Conservation (phyloP, 352 stramenopile species). For the Ophiocytium majus region DNA sequence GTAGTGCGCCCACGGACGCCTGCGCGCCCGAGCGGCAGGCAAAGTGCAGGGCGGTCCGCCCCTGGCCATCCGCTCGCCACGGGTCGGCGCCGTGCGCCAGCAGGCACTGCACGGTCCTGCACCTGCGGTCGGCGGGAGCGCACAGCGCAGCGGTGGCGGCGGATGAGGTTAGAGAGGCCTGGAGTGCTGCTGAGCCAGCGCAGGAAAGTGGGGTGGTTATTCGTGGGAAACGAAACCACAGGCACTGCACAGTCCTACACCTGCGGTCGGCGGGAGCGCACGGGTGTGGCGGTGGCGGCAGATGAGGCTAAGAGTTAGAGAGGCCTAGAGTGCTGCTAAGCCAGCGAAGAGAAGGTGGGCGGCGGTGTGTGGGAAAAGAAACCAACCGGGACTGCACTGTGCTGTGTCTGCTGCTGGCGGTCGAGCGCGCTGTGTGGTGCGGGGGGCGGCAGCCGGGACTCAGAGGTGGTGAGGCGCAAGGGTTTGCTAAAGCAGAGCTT, state of each 20-base stretch:
- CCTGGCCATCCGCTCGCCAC: background rate
- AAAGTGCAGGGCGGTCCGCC: background rate
- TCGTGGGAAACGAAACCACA: no score
- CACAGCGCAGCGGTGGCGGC: background rate
- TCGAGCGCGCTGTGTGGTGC: no score
- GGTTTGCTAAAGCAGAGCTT: no score
- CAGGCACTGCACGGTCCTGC: conserved; percentile 18
- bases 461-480: no score
- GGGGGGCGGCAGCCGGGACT: no score
- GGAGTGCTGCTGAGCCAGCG: no score
- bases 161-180: no score
- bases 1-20: background rate
- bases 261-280: background rate
- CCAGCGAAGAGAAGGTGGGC: no score
- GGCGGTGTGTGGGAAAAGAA: no score
- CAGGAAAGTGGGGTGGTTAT: no score
- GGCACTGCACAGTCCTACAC: conserved; percentile 4
- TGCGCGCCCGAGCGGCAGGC: background rate
- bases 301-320: no score
- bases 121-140: background rate
- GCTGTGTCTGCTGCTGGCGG: background rate
- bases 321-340: no score
- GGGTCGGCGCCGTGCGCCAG: background rate
- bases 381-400: background rate
- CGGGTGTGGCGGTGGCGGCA: background rate